Evolutionary conservation across 163 green algal species (phyloP).

Genomic region (Volvox carteri): DNA sequence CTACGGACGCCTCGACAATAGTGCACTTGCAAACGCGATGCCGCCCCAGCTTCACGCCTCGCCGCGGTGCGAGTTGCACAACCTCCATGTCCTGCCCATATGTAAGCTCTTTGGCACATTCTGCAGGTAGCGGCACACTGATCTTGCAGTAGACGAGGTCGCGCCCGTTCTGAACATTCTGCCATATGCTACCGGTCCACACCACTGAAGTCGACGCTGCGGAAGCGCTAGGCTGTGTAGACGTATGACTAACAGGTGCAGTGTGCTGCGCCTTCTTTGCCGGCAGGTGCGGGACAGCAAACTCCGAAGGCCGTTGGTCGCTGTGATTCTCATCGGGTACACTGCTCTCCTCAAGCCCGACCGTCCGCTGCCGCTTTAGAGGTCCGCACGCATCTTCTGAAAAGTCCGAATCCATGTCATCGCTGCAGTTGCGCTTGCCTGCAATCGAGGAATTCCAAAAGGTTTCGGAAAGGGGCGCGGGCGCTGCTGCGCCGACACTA

Average conservation of each 20-base stretch:
- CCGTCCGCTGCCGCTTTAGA: slow-evolving; percentile 40
- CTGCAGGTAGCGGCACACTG: slow-evolving; percentile 29
- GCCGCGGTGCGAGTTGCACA: slow-evolving; percentile 39
- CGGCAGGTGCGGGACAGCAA: slow-evolving; percentile 45
- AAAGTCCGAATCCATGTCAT: slow-evolving; percentile 42
- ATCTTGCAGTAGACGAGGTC: slow-evolving; percentile 47
- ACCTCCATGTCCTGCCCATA: slow-evolving; percentile 9
- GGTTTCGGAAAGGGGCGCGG: slow-evolving; percentile 32
- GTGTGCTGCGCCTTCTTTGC: slow-evolving; percentile 14
- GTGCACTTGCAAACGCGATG: slow-evolving; percentile 43
- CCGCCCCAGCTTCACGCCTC: slow-evolving; percentile 40
- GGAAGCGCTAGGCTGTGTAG: background rate
- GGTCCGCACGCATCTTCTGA: slow-evolving; percentile 42
- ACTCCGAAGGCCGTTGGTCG: slow-evolving; percentile 13
- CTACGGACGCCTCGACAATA: background rate
- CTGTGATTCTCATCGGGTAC: slow-evolving; percentile 13
- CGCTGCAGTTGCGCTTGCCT: slow-evolving; percentile 49
- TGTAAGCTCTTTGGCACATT: slow-evolving; percentile 17
- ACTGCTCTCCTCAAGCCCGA: slow-evolving; percentile 1
- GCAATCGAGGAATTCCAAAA: background rate
- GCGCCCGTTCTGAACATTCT: slow-evolving; percentile 17
- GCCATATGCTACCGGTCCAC: slow-evolving; percentile 41
- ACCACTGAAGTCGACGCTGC: background rate
- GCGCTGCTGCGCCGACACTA: slow-evolving; percentile 23
- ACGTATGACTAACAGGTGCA: background rate